A percentile compares a stretch with the other conserved stretches of the same genome.
Conservation (phyloP, 306 rosid species). For the Coriaria nepalensis region DNA sequence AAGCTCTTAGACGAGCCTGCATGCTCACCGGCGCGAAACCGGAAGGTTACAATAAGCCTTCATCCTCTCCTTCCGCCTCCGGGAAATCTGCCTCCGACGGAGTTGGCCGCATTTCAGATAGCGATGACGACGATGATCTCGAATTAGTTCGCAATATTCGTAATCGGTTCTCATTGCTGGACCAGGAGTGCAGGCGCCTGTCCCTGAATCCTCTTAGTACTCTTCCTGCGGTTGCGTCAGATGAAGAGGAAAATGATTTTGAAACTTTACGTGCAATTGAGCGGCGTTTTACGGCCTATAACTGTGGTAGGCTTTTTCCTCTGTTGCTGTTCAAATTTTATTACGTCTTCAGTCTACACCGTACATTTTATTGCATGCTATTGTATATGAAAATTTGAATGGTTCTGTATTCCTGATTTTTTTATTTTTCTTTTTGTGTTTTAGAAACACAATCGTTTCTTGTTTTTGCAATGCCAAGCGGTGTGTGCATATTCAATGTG, state of each 20-base stretch:
- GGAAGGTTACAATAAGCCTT: neutral
- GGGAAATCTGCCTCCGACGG: constrained; percentile 13
- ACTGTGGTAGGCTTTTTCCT: constrained; percentile 29
- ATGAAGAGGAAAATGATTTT: constrained; percentile 53
- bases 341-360: too few species aligned
- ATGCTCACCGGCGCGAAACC: constrained; percentile 22
- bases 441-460: too few species aligned
- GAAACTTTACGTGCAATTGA: constrained; percentile 45
- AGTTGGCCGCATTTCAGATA: constrained; percentile 12
- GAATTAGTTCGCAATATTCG: constrained; percentile 34
- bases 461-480: too few species aligned
- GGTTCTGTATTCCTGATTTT: too few species aligned
- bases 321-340: too few species aligned
- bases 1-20: constrained; percentile 54
- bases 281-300: constrained; percentile 42
- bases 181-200: constrained; percentile 12
- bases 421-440: too few species aligned
- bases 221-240: constrained; percentile 30
- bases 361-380: neutral
- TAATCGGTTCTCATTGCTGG: constrained; percentile 28
- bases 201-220: constrained; percentile 18
- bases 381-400: neutral
- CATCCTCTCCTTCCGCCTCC: constrained; percentile 1
- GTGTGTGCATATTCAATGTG: too few species aligned
- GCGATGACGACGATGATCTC: constrained; percentile 25